Evolutionary conservation across 768 basidiomycete genomes (phyloP).

Genomic region (Lactarius sanguifluus): DNA sequence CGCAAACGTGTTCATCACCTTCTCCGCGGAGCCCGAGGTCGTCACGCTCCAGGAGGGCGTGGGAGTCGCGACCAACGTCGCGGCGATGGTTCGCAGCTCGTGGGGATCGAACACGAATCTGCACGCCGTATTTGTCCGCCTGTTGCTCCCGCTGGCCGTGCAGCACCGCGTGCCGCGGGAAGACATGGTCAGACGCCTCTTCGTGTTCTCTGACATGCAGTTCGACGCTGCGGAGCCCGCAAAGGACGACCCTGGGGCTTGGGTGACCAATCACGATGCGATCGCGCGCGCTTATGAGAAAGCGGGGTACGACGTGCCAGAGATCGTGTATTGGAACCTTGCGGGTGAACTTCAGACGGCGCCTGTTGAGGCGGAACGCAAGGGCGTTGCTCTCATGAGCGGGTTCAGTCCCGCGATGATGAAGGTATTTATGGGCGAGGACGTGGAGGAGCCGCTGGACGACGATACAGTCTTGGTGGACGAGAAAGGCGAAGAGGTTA

Average conservation of each 20-base stretch:
- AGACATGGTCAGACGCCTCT: conserved; percentile 74
- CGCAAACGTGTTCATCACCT: conserved; percentile 65
- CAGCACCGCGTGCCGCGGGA: conserved; percentile 56
- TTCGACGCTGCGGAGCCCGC: conserved; percentile 46
- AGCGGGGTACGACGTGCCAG: conserved; percentile 70
- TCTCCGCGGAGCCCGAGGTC: conserved; percentile 52
- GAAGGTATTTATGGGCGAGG: conserved; percentile 69
- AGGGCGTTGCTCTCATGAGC: conserved; percentile 67
- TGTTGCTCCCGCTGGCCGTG: conserved; percentile 62
- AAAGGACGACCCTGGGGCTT: conserved; percentile 31
- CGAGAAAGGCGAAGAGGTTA: conserved; percentile 41
- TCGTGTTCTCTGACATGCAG: conserved; percentile 81
- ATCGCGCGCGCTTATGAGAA: conserved; percentile 53
- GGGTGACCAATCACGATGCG: conserved; percentile 63
- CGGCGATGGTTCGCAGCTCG: conserved; percentile 36
- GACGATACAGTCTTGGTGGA: conserved; percentile 35
- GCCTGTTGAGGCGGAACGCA: conserved; percentile 51
- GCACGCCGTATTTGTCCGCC: conserved; percentile 56
- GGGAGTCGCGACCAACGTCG: conserved; percentile 42
- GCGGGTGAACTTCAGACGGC: conserved; percentile 36
- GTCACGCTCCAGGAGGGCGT: conserved; percentile 47
- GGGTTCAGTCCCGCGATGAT: conserved; percentile 69
- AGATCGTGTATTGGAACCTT: conserved; percentile 75
- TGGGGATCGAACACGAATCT: conserved; percentile 68
- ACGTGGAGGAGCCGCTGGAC: conserved; percentile 37